phyloP scores from a whole-genome alignment of 2,329 filamentous ascomycete species.

The Leptodontidium sp. region DNA sequence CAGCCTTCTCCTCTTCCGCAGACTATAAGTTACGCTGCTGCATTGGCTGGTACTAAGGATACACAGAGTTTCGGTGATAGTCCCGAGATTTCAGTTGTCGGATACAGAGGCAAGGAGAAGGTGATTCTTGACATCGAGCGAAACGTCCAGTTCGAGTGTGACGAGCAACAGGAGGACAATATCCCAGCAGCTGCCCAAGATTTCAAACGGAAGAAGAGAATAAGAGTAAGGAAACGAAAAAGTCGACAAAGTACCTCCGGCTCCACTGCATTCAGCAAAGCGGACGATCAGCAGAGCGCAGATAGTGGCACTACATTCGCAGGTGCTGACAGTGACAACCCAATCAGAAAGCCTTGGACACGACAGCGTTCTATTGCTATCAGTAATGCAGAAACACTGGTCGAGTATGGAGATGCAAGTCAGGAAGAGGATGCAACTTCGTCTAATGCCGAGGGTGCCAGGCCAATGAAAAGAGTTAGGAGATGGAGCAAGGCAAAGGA shows the following conservation, averaged over 20 bases:
- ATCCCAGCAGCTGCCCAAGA: background rate
- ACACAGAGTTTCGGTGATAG: background rate
- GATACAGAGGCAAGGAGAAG: background rate
- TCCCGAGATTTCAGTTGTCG: background rate
- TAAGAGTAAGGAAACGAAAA: background rate
- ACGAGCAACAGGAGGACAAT: background rate
- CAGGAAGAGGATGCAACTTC: background rate
- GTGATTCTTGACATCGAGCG: background rate
- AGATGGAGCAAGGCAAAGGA: background rate
- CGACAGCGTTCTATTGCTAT: background rate
- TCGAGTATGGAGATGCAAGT: background rate
- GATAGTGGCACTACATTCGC: background rate
- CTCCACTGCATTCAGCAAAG: background rate
- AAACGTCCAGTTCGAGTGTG: background rate
- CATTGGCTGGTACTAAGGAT: background rate
- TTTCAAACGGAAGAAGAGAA: slow-evolving; percentile 1
- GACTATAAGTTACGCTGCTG: slow-evolving; percentile 6
- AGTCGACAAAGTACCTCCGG: background rate
- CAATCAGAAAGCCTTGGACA: background rate
- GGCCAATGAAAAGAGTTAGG: background rate
- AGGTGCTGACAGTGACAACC: background rate
- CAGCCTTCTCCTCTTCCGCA: background rate
- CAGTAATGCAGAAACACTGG: background rate
- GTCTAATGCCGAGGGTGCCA: background rate
- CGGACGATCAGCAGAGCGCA: background rate